Evolutionary conservation across 1,284 basidiomycete species (phyloP).

Genomic region (Cryptococcus floricola): DNA sequence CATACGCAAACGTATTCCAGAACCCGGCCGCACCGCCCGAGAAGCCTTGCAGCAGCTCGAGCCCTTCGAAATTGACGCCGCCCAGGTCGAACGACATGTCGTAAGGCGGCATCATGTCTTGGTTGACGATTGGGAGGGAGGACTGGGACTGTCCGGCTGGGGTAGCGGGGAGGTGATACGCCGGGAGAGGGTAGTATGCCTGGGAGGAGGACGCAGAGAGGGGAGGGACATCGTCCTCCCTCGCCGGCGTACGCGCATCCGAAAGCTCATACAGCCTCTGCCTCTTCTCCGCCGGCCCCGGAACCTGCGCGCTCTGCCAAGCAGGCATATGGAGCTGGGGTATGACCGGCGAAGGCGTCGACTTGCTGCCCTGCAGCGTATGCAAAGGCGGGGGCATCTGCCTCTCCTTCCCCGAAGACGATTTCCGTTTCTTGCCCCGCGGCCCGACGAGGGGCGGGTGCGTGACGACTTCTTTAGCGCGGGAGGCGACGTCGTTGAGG

Average conservation of each 20-base stretch:
- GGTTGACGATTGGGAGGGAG: background rate
- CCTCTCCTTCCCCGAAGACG: background rate
- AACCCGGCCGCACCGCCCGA: conserved; percentile 22
- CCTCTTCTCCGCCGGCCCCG: conserved; percentile 4
- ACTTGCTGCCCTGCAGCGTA: background rate
- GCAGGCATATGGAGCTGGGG: conserved; percentile 3
- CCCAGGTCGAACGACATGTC: conserved; percentile 38
- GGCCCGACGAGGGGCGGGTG: conserved; percentile 3
- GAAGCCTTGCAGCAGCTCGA: conserved; percentile 45
- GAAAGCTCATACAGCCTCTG: conserved; percentile 25
- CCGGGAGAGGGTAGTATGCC: background rate
- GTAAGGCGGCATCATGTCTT: background rate
- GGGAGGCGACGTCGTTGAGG: conserved; percentile 41
- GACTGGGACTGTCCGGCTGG: background rate
- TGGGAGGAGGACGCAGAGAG: background rate
- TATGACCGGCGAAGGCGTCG: background rate
- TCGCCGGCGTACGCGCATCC: conserved; percentile 23
- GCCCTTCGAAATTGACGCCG: conserved; percentile 44
- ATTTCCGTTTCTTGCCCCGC: conserved; percentile 28
- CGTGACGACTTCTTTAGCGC: conserved; percentile 40
- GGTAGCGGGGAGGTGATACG: background rate
- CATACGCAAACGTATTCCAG: conserved; percentile 25
- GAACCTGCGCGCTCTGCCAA: background rate
- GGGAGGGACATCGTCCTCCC: conserved; percentile 1
- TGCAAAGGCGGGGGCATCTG: conserved; percentile 2